phyloP scores from a whole-genome alignment of 2,329 filamentous ascomycete species.

The Aspergillus tanneri region DNA sequence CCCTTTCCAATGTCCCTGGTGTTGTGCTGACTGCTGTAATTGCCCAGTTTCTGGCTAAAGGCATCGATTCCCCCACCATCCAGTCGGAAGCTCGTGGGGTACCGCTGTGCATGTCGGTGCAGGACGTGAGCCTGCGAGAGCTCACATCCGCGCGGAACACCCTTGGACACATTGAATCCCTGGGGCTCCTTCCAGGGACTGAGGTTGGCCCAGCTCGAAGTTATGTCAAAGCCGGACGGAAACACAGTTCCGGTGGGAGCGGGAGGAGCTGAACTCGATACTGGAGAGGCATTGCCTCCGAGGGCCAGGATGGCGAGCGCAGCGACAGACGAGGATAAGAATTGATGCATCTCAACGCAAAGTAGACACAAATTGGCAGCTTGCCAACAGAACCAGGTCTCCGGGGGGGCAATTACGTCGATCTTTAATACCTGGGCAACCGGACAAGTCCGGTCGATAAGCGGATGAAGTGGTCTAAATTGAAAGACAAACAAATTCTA shows the following conservation, averaged over 20 bases:
- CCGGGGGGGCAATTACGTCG: too few species aligned
- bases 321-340: not conserved
- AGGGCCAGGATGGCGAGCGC: not conserved
- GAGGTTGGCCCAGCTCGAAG: slow-evolving; percentile 32
- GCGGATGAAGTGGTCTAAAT: not conserved
- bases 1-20: slow-evolving; percentile 42
- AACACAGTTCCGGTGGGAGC: slow-evolving; percentile 27
- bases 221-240: slow-evolving; percentile 34
- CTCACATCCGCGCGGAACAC: slow-evolving; percentile 57
- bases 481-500: too few species aligned
- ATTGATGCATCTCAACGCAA: too few species aligned
- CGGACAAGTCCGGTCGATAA: not conserved
- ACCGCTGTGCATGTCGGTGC: slow-evolving; percentile 57
- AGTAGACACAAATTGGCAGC: too few species aligned
- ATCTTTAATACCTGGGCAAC: too few species aligned
- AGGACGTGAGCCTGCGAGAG: slow-evolving; percentile 55
- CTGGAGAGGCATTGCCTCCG: not conserved
- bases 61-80: slow-evolving; percentile 52
- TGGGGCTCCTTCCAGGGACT: slow-evolving; percentile 30
- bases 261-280: slow-evolving; percentile 3
- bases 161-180: slow-evolving; percentile 32
- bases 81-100: slow-evolving; percentile 47
- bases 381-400: too few species aligned
- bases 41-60: slow-evolving; percentile 52
- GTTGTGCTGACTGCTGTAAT: slow-evolving; percentile 43